Conservation (phyloP, 176 grass and related monocot species). For the Rhynchospora breviuscula region DNA sequence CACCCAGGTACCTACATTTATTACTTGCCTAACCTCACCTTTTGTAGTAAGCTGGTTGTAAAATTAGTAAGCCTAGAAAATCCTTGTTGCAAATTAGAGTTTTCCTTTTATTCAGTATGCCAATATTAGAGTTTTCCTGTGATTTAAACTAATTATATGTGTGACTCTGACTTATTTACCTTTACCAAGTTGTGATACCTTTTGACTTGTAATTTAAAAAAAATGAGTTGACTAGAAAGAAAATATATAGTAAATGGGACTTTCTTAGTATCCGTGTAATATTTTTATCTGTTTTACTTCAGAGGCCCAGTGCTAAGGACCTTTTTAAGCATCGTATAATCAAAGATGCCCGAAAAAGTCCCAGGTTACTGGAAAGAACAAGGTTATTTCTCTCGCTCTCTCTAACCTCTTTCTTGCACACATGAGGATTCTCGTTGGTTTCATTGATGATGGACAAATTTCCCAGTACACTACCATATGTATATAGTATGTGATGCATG, state of each 20-base stretch:
- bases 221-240: background rate
- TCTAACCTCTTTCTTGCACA: background rate
- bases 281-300: conserved; percentile 34
- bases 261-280: conserved; percentile 7
- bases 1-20: no score
- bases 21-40: no score
- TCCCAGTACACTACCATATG: background rate
- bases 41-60: no score
- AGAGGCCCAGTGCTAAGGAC: conserved; percentile 97
- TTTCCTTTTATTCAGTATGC: background rate
- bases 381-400: conserved; percentile 33
- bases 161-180: background rate
- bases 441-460: background rate
- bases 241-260: background rate
- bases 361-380: conserved; percentile 97
- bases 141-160: conserved; percentile 18
- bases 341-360: conserved; percentile 83
- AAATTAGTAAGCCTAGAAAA: no score
- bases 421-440: background rate
- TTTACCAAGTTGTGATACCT: background rate
- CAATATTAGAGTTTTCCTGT: background rate
- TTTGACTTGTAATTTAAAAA: background rate
- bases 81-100: no score
- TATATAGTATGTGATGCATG: background rate
- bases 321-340: conserved; percentile 96